Evolutionary conservation across 2,329 filamentous ascomycete genomes (phyloP).

Genomic region (Colletotrichum incanum): DNA sequence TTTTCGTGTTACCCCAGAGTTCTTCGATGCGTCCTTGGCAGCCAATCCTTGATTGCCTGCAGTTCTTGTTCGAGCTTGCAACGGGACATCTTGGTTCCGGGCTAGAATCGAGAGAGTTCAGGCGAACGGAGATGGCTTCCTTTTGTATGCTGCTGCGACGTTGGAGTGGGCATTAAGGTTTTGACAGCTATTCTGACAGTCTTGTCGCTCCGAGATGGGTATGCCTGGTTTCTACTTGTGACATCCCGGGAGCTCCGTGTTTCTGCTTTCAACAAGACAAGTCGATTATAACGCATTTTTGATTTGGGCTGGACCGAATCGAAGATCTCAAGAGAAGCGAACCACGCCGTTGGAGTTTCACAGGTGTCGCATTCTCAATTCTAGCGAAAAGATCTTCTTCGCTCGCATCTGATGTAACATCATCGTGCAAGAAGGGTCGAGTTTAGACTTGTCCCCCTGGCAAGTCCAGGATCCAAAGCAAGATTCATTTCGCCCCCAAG

Average conservation of each 20-base stretch:
- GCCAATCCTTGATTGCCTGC: neutral
- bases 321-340: neutral
- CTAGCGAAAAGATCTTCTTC: neutral
- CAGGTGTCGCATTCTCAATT: neutral
- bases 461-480: neutral
- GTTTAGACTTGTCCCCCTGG: neutral
- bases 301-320: neutral
- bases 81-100: neutral
- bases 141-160: constrained; percentile 4
- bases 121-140: constrained; percentile 12
- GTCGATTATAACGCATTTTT: neutral
- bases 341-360: neutral
- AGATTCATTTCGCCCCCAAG: neutral
- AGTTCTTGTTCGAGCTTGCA: neutral
- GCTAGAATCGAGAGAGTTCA: neutral
- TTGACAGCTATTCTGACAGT: constrained; percentile 2
- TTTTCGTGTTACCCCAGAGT: no score
- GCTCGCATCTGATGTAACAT: neutral
- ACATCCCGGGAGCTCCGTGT: neutral
- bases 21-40: neutral
- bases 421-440: neutral
- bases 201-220: neutral
- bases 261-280: neutral
- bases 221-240: neutral
- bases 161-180: neutral